Conservation (phyloP, 2,329 filamentous ascomycete species). For the Diaporthe helianthi region DNA sequence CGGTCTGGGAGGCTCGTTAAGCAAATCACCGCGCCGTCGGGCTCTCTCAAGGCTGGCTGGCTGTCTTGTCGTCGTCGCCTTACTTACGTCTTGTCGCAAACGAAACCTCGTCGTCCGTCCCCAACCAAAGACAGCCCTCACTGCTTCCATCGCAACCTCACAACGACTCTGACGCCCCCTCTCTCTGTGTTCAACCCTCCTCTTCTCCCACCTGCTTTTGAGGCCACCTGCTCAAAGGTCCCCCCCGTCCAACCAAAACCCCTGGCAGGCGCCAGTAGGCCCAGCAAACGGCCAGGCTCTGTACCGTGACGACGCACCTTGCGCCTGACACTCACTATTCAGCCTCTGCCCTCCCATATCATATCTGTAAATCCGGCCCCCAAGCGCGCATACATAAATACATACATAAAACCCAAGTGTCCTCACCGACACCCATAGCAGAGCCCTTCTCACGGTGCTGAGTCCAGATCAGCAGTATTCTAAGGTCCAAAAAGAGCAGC, state of each 20-base stretch:
- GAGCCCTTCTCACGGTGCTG: neutral
- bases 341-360: neutral
- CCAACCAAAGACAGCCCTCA: neutral
- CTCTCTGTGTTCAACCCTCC: neutral
- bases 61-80: conserved; percentile 4
- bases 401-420: neutral
- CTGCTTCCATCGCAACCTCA: neutral
- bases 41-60: conserved; percentile 21
- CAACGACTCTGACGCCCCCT: neutral
- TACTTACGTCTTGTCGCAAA: conserved; percentile 6
- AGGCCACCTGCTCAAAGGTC: neutral
- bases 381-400: neutral
- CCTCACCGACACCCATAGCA: neutral
- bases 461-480: neutral
- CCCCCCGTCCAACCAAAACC: neutral
- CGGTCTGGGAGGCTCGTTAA: conserved; percentile 23
- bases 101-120: neutral
- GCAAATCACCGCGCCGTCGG: conserved; percentile 26
- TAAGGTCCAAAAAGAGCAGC: neutral
- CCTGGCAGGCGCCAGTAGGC: conserved; percentile 1
- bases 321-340: neutral
- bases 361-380: neutral
- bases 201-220: neutral
- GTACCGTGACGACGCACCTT: neutral
- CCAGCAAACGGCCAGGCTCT: conserved; percentile 15